Evolutionary conservation across 305 asterid genomes (phyloP), one percentile per base, ranked within the genome.

Genomic region (Solanum chacoense): DNA sequence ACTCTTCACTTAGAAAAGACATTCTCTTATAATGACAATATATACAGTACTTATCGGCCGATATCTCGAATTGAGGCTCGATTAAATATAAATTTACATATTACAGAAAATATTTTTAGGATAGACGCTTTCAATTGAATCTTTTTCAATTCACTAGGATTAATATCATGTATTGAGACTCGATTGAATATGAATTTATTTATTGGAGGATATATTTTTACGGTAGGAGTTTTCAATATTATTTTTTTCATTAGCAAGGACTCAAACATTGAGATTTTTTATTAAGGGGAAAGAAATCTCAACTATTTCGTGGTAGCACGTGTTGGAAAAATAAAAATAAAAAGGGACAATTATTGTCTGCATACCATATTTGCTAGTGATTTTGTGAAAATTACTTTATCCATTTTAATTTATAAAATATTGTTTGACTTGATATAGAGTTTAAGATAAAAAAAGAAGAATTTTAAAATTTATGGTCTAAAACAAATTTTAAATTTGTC

Each of bases 91-190:
- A 1, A 65, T 65, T n/a, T n/a, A 1, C 1, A 6, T 65, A n/a
- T n/a, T 0, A 7, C 0, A n/a, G 1, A 0, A 9, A 4, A 10
- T n/a, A n/a, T 9, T n/a, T 22, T 9, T n/a, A 4, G 3, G 29
- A 22, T 8, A 7, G 6, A 0, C 3, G 7, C 6, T 65, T 24
- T 67, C 2, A 24, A 5, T 67, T n/a, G 31, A 10, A 24, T 10
- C 29, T 0, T 67, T 67, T 67, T 11, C 6, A 4, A 63, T 20
- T 63, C 28, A 63, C 5, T 20, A 63, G 71, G 12, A 63, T n/a
- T 63, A 7, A 55, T 7, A 55, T 7, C 24, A 1, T 55, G 24
- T 55, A 18, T 18, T 55, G 67, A 3, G 24, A 55, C 10, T 18
- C 67, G 67, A 18, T 55, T 18, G 11, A 55, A 55, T 55, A 55